Percentiles rank a stretch among this genome's conserved stretches.
These are phyloP conservation scores for Athelia psychrophila DNA, from an alignment of 1,284 basidiomycete species.

Conservation along the genomic window DNA sequence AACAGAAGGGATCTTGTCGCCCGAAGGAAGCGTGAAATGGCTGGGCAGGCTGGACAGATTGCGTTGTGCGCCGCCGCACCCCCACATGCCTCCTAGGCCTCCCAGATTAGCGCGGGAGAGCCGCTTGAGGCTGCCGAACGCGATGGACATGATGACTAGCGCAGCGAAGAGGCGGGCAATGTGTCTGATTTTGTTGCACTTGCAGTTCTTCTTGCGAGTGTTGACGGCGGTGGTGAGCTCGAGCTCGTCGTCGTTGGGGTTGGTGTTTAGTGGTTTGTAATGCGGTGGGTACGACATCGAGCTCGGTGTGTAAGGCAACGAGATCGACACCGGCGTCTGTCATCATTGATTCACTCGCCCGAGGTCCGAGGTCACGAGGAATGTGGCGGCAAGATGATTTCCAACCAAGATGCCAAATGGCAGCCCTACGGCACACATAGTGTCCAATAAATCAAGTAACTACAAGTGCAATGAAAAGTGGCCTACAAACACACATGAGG, in stretches of 20 bases:
- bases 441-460: too few relatives aligned
- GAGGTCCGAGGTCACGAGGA: too few relatives aligned
- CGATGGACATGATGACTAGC: background rate
- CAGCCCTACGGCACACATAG: too few relatives aligned
- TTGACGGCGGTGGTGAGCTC: background rate
- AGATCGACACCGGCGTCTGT: constrained; percentile 6
- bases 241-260: background rate
- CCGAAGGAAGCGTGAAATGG: constrained; percentile 55
- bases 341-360: too few relatives aligned
- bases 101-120: background rate
- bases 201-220: background rate
- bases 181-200: background rate
- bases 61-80: background rate
- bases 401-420: too few relatives aligned
- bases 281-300: background rate
- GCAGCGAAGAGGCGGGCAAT: background rate
- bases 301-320: too few relatives aligned
- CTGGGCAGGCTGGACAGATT: constrained; percentile 32
- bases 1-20: constrained; percentile 59
- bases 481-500: too few relatives aligned
- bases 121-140: background rate
- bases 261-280: background rate
- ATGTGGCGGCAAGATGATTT: too few relatives aligned
- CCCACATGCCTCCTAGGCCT: background rate
- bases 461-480: too few relatives aligned